Evolutionary conservation across 1,284 basidiomycete genomes (phyloP), one percentile per base, ranked within the genome.

Genomic region (Irpex sp.): DNA sequence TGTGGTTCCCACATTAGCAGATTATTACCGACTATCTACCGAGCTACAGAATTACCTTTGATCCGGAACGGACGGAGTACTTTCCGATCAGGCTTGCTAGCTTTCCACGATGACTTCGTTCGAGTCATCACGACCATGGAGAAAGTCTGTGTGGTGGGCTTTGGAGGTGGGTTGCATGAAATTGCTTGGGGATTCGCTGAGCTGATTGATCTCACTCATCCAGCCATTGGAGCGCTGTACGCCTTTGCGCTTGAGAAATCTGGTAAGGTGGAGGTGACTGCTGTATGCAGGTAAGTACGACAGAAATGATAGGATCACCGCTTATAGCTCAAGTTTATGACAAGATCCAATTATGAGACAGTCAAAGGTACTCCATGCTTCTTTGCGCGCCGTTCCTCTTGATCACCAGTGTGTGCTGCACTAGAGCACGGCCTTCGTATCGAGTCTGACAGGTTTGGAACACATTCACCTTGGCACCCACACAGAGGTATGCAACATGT

Each of bases 181-280:
- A 55, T 11, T 6, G 8, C 44, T 36, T 59, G 26, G 26, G 26
- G 4, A 26, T 26, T 4, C 4, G 26, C 26, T 26, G 26, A 26
- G 3, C 26, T 26, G 26, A 26, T 26, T 26, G 2, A 26, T 26
- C 15, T 36, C 15, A 60, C 52, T 7, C 3, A 55, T 15, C 3
- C 38, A 76, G 75, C 74, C 5, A 73, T 77, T 49, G 76, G 76
- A 2, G 71, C 74, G 9, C 47, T 76, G 9, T 77, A 77, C 63
- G 71, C 70, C 5, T 75, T 69, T 47, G 71, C 72, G 7, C 63
- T 77, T 1, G 69, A 75, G 44, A 68, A 67, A 49, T 73, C 72
- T 1, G 65, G 66, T 7, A 62, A 62, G 26, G 74, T 66, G 6
- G 64, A 70, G 55, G 66, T 76, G 9, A 77, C 75, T 4, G 75